Base-by-base conservation (phyloP, 345 rosid genomes). In the Barbarea vulgaris region DNA sequence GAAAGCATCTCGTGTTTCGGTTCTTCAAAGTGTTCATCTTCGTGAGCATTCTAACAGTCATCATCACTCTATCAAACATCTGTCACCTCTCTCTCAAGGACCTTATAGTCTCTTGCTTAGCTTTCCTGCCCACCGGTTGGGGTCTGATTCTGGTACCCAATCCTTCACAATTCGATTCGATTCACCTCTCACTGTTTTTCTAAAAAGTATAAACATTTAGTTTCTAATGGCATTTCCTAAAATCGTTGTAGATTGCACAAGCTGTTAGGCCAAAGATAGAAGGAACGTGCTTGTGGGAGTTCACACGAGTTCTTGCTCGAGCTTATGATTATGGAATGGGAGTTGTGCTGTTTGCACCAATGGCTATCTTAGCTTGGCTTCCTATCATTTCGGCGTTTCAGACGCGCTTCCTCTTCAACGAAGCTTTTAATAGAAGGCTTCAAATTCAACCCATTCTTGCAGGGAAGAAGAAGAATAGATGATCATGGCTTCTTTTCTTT, bases 291-390 rank as follows among this genome's bases (percentile, higher is more conserved):
- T 62, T 91, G 37, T 94, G 98, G 98, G 86, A 88, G 25, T 90
- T 91, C 77, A 69, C 86, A 13, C 78, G 79, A 62, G 93, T 94
- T 13, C 95, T 94, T 63, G 91, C 89, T 4, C 70, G 88, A 81
- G 89, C 97, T 24, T 94, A 90, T 63, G 98, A 94, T 81, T 90
- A 91, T 60, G 96, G 98, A 77, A 94, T 94, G 98, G 97, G 97
- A 5, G 81, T 87, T 6, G 85, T 85, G 59, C 83, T 94, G 62
- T 90, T 90, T 75, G 87, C 96, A 5, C 98, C 98, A 0, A 77
- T 91, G 44, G 95, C 98, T 74, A 61, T 88, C 59, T 73, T 94
- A 81, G 96, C 96, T 3, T 94, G 98, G 98, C 91, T 91, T 25
- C 98, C 98, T 2, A 85, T 85, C 60, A 84, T 91, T 39, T 90